phyloP scores from a whole-genome alignment of 805 yeast genomes.

The Wickerhamomyces rabaulensis region DNA sequence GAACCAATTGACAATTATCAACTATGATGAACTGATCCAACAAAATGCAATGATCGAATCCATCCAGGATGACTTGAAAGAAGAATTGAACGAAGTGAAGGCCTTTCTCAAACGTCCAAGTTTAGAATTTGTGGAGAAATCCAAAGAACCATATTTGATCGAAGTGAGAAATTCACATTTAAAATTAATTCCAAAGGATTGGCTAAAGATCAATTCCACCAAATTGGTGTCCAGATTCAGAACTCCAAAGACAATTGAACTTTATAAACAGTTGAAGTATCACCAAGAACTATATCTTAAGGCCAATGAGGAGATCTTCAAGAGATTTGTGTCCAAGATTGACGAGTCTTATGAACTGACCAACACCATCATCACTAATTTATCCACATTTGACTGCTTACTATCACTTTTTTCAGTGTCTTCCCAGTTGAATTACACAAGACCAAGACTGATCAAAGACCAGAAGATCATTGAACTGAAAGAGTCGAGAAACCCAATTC shows the following conservation, averaged over 20 bases:
- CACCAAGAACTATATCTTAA: slow-evolving; percentile 44
- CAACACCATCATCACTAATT: slow-evolving; percentile 41
- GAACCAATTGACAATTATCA: slow-evolving; percentile 23
- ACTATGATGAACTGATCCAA: slow-evolving; percentile 8
- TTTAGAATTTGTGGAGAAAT: slow-evolving; percentile 48
- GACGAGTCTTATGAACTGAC: slow-evolving; percentile 40
- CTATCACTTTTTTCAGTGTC: slow-evolving; percentile 70
- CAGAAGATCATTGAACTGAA: slow-evolving; percentile 43
- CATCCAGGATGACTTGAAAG: slow-evolving; percentile 42
- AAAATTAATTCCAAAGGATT: slow-evolving; percentile 58
- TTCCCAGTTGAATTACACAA: slow-evolving; percentile 50
- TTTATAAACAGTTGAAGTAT: slow-evolving; percentile 53
- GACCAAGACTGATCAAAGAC: slow-evolving; percentile 55
- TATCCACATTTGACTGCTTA: slow-evolving; percentile 68
- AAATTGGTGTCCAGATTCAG: slow-evolving; percentile 66
- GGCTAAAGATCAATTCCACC: slow-evolving; percentile 75
- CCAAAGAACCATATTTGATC: slow-evolving; percentile 66
- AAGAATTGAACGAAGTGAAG: slow-evolving; percentile 47
- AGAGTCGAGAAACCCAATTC: slow-evolving; percentile 83
- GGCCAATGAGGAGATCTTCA: slow-evolving; percentile 33
- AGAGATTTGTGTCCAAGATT: slow-evolving; percentile 40
- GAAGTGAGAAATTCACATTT: slow-evolving; percentile 59
- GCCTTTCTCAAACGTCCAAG: slow-evolving; percentile 48
- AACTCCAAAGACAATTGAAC: slow-evolving; percentile 48
- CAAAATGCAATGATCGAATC: slow-evolving; percentile 37